Evolutionary conservation across 2,329 filamentous ascomycete species (phyloP).

Genomic region (Alternaria alternata): DNA sequence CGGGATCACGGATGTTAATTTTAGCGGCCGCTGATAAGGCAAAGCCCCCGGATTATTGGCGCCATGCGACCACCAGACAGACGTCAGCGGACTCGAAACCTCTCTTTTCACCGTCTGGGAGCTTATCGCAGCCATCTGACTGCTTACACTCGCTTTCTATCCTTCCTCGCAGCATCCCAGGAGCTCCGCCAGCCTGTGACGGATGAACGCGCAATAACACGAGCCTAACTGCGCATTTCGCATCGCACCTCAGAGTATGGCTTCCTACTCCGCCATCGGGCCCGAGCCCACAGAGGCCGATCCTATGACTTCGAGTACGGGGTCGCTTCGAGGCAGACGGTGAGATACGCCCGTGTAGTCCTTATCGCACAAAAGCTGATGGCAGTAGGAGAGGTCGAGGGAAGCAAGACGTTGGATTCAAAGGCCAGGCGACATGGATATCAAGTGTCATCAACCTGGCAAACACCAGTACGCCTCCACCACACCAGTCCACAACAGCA

Average conservation of each 20-base stretch:
- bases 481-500: neutral
- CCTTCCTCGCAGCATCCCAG: neutral
- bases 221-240: conserved; percentile 16
- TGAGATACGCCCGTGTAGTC: conserved; percentile 15
- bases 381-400: conserved; percentile 62
- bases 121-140: neutral
- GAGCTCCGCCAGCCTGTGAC: conserved; percentile 1
- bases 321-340: conserved; percentile 51
- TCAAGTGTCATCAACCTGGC: conserved; percentile 95
- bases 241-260: conserved; percentile 48
- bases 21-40: conserved; percentile 24
- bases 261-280: conserved; percentile 57
- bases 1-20: conserved; percentile 13
- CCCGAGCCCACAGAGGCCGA: conserved; percentile 50
- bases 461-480: conserved; percentile 80
- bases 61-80: conserved; percentile 11
- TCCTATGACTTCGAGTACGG: conserved; percentile 52
- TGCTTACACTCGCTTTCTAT: conserved; percentile 1
- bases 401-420: conserved; percentile 73
- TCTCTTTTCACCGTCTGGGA: conserved; percentile 7
- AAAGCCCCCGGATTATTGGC: conserved; percentile 2
- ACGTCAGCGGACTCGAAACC: conserved; percentile 19
- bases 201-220: conserved; percentile 41
- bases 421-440: conserved; percentile 82
- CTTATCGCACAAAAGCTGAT: conserved; percentile 28